These are phyloP conservation scores for Trichoderma reesei DNA, from an alignment of 495 filamentous ascomycete genomes.

Conservation along the genomic window DNA sequence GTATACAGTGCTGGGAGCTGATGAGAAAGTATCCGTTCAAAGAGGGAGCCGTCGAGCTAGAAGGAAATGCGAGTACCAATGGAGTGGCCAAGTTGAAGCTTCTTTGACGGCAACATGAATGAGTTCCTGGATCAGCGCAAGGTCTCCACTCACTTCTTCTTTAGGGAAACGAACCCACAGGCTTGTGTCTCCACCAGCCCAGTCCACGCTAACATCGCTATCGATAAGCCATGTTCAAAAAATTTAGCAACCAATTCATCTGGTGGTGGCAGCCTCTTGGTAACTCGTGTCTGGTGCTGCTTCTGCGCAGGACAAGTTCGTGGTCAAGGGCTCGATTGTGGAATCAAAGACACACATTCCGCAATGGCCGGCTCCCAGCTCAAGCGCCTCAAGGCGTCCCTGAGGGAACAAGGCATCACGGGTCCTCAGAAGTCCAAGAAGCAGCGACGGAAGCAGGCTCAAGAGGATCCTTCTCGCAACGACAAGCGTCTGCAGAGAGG, in stretches of 20 bases:
- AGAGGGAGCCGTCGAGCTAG: too few species aligned
- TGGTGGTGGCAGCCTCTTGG: too few species aligned
- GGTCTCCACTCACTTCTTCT: not conserved
- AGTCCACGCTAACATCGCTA: not conserved
- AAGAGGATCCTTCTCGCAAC: slow-evolving; percentile 48
- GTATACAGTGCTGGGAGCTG: not conserved
- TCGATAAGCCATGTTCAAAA: slow-evolving; percentile 20
- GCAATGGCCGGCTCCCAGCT: slow-evolving; percentile 89
- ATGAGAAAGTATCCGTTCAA: too few species aligned
- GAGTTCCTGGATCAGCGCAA: too few species aligned
- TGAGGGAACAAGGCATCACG: slow-evolving; percentile 77
- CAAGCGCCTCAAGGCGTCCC: slow-evolving; percentile 84
- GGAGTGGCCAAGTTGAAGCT: not conserved
- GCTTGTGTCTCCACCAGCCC: not conserved
- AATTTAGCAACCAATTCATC: slow-evolving; percentile 11
- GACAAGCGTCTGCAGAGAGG: slow-evolving; percentile 63
- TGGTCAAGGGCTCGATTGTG: not conserved
- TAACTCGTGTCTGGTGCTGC: not conserved
- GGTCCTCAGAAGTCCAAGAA: slow-evolving; percentile 89
- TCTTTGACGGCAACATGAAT: not conserved
- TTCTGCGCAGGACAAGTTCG: slow-evolving; percentile 12
- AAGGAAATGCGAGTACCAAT: not conserved
- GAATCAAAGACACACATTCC: not conserved
- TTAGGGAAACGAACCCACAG: not conserved
- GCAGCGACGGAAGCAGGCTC: slow-evolving; percentile 64